phyloP scores from a whole-genome alignment of 208 protist genomes.

The Borovskyia barvae region DNA sequence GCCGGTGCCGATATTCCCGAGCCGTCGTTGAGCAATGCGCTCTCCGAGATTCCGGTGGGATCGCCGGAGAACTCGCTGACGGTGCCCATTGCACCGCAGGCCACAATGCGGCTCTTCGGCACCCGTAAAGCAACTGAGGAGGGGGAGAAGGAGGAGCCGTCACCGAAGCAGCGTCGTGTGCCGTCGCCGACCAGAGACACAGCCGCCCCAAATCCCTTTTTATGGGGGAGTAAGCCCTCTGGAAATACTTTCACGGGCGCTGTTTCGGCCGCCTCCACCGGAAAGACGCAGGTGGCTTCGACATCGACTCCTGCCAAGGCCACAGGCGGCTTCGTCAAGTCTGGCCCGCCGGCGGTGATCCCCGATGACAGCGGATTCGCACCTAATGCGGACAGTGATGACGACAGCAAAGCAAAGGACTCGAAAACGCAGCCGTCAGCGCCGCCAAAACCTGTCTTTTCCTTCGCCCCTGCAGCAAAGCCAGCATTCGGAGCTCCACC shows the following conservation, averaged over 20 bases:
- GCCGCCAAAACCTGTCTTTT: conserved; percentile 23
- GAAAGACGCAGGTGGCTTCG: too few species aligned
- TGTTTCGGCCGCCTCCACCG: neutral
- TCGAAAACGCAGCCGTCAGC: neutral
- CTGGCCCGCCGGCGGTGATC: conserved; percentile 55
- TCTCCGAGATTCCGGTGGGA: conserved; percentile 5
- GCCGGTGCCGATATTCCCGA: neutral
- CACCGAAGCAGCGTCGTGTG: too few species aligned
- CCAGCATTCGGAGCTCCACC: neutral
- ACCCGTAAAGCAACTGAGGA: conserved; percentile 2
- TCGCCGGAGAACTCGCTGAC: conserved; percentile 23
- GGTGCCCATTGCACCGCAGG: conserved; percentile 7
- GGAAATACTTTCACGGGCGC: neutral
- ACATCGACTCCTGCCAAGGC: too few species aligned
- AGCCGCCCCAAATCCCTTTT: neutral
- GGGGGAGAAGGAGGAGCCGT: too few species aligned
- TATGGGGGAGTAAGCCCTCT: neutral
- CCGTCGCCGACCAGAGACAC: neutral
- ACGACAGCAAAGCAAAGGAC: conserved; percentile 25
- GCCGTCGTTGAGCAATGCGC: conserved; percentile 15
- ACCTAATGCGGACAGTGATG: conserved; percentile 52
- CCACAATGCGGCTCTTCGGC: neutral
- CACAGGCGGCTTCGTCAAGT: conserved; percentile 54
- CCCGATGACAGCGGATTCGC: conserved; percentile 70
- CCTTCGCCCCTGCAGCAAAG: conserved; percentile 2